Conservation (phyloP, 805 yeast species). For the Ogataea corticis region DNA sequence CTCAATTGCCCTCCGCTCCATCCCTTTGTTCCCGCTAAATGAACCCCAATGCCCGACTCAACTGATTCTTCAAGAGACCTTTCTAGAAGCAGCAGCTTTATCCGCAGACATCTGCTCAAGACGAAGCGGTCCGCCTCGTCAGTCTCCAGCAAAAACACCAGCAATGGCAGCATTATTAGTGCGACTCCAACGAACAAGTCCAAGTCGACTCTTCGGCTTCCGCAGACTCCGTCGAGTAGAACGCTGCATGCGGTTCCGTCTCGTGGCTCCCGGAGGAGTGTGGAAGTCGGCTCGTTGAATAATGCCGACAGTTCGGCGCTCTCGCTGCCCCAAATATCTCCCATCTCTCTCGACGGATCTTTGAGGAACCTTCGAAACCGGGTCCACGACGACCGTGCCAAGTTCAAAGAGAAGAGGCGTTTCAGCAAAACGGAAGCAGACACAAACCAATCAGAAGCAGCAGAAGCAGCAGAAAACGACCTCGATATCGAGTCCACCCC, state of each 20-base stretch:
- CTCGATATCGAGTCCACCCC: background rate
- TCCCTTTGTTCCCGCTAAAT: constrained; percentile 1
- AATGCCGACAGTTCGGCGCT: constrained; percentile 2
- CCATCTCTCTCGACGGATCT: constrained; percentile 9
- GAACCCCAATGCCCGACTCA: constrained; percentile 2
- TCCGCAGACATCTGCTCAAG: constrained; percentile 14
- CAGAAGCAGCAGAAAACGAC: background rate
- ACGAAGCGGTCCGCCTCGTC: constrained; percentile 13
- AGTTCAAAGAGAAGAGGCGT: constrained; percentile 1
- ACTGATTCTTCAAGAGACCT: constrained; percentile 9
- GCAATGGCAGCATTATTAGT: constrained; percentile 3
- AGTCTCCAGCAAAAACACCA: constrained; percentile 8
- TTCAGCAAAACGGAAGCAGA: background rate
- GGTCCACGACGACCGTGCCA: constrained; percentile 5
- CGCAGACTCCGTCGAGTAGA: background rate
- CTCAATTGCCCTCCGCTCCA: too few relatives aligned
- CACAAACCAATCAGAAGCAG: constrained; percentile 2
- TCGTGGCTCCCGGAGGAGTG: background rate
- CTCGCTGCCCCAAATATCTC: constrained; percentile 11
- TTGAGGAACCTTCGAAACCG: constrained; percentile 3
- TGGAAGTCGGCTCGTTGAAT: background rate
- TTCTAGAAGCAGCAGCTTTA: constrained; percentile 13
- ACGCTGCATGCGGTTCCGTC: background rate
- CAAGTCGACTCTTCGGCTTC: constrained; percentile 2
- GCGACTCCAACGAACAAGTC: constrained; percentile 5